Conservation (phyloP, 768 basidiomycete genomes). For the Rhodosporidiobolus sp. region DNA sequence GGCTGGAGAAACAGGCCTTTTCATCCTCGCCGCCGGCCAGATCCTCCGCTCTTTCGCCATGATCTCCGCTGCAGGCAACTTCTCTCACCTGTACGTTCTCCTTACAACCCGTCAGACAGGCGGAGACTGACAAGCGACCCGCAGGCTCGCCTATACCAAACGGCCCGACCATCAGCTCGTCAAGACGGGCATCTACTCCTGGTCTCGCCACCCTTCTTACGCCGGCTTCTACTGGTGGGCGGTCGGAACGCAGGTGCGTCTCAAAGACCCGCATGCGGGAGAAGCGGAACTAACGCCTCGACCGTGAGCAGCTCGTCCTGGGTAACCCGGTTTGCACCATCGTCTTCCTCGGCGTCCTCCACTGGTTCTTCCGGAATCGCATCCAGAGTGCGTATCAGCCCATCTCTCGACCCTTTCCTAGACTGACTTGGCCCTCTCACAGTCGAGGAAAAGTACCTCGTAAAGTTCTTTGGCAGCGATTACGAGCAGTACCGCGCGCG, state of each 20-base stretch:
- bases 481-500: conserved; percentile 71
- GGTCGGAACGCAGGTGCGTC: conserved; percentile 69
- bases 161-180: conserved; percentile 72
- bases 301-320: conserved; percentile 57
- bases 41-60: conserved; percentile 81
- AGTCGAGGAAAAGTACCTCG: conserved; percentile 78
- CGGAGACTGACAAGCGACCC: no score
- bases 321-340: conserved; percentile 77
- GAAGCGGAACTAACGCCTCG: not conserved
- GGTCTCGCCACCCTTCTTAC: conserved; percentile 87
- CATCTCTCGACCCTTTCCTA: not conserved
- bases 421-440: not conserved
- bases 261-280: no score
- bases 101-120: not conserved
- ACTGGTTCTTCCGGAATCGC: conserved; percentile 79
- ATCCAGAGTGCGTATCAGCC: conserved; percentile 62
- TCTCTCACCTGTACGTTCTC: conserved; percentile 63
- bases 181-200: conserved; percentile 85
- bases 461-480: conserved; percentile 84
- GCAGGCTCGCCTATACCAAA: conserved; percentile 68
- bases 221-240: conserved; percentile 99
- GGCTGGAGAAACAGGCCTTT: conserved; percentile 56
- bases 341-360: conserved; percentile 65
- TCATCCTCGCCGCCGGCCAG: conserved; percentile 68
- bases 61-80: conserved; percentile 90